Conservation (phyloP, 2,329 filamentous ascomycete species). For the Blastomyces parvus region DNA sequence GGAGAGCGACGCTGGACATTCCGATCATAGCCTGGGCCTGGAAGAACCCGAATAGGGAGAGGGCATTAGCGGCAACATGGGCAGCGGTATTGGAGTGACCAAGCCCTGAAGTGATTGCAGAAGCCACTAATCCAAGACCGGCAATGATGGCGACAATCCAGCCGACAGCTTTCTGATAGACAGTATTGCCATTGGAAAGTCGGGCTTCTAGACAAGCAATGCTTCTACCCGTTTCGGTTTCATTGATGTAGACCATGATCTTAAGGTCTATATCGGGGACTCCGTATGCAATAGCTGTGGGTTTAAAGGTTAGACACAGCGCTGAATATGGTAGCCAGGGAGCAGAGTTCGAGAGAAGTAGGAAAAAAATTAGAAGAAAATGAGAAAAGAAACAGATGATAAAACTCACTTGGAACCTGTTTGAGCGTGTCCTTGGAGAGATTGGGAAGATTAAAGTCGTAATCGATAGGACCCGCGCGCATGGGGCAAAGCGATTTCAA, state of each 20-base stretch:
- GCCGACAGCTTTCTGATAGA: constrained; percentile 77
- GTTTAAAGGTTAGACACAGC: not conserved
- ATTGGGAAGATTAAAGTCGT: constrained; percentile 57
- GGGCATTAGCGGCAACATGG: constrained; percentile 84
- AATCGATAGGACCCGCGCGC: constrained; percentile 70
- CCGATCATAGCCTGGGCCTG: constrained; percentile 88
- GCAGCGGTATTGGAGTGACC: constrained; percentile 91
- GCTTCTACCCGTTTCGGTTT: constrained; percentile 51
- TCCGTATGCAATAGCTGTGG: constrained; percentile 64
- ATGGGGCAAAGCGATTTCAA: constrained; percentile 80
- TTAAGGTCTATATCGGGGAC: constrained; percentile 86
- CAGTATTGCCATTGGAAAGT: constrained; percentile 85
- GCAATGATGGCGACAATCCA: constrained; percentile 86
- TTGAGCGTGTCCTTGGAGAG: constrained; percentile 50
- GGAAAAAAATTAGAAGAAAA: too few species aligned
- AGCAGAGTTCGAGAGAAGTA: not conserved
- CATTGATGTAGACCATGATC: constrained; percentile 72
- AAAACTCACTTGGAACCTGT: constrained; percentile 54
- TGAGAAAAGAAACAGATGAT: too few species aligned
- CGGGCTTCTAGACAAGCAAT: constrained; percentile 81
- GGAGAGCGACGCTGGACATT: constrained; percentile 68
- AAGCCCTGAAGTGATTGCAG: constrained; percentile 78
- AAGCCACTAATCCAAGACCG: constrained; percentile 70
- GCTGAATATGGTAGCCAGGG: not conserved
- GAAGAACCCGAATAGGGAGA: constrained; percentile 92